Conservation (phyloP, 2,329 filamentous ascomycete species). For the Paraphoma chrysanthemicola region DNA sequence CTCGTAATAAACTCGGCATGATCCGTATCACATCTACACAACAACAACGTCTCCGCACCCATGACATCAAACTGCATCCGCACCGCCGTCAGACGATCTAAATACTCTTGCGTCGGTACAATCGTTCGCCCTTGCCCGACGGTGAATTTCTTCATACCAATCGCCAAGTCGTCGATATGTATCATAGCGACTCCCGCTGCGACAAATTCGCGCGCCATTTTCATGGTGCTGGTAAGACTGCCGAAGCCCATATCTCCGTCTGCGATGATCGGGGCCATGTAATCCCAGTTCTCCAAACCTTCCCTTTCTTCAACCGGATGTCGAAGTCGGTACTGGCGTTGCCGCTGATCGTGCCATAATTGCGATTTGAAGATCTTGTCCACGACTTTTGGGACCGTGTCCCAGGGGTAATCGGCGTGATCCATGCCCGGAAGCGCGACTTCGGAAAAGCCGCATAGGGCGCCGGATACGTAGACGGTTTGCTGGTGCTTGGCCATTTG, state of each 20-base stretch:
- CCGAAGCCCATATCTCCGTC: slow-evolving; percentile 56
- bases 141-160: slow-evolving; percentile 55
- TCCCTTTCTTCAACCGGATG: slow-evolving; percentile 39
- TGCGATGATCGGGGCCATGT: slow-evolving; percentile 50
- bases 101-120: slow-evolving; percentile 51
- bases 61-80: slow-evolving; percentile 52
- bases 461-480: slow-evolving; percentile 53
- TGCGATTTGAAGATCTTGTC: slow-evolving; percentile 51
- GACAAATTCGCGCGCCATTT: slow-evolving; percentile 52
- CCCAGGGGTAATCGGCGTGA: slow-evolving; percentile 53
- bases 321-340: slow-evolving; percentile 47
- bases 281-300: slow-evolving; percentile 48
- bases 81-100: slow-evolving; percentile 44
- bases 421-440: slow-evolving; percentile 50
- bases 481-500: slow-evolving; percentile 50
- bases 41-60: slow-evolving; percentile 49
- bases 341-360: slow-evolving; percentile 51
- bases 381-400: slow-evolving; percentile 52
- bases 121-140: slow-evolving; percentile 51
- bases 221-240: slow-evolving; percentile 49
- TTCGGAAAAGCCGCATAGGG: slow-evolving; percentile 50
- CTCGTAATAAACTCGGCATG: slow-evolving; percentile 51
- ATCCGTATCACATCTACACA: slow-evolving; percentile 50
- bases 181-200: slow-evolving; percentile 54
- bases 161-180: slow-evolving; percentile 53